Evolutionary conservation across 2,329 filamentous ascomycete genomes (phyloP).

Genomic region (Zymoseptoria crescenta): DNA sequence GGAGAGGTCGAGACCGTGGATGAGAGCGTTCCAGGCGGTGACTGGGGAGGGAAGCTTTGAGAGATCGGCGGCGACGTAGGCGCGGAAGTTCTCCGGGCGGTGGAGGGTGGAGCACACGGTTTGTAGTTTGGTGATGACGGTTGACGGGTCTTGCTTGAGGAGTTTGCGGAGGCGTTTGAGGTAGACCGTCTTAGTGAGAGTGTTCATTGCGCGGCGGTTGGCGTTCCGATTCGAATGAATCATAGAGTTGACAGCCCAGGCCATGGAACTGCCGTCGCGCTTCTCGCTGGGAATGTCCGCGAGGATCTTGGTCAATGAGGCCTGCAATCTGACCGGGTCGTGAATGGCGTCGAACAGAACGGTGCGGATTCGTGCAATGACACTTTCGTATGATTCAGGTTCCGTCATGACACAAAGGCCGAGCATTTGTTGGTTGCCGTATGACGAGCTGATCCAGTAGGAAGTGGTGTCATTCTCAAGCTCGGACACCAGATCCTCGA

Average conservation of each 20-base stretch:
- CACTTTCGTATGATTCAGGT: conserved; percentile 73
- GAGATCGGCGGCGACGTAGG: conserved; percentile 76
- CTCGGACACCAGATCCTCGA: conserved; percentile 86
- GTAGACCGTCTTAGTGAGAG: conserved; percentile 79
- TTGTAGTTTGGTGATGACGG: conserved; percentile 70
- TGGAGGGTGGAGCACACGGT: conserved; percentile 68
- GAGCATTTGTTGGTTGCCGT: conserved; percentile 72
- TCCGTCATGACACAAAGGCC: conserved; percentile 79
- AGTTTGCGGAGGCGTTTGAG: conserved; percentile 77
- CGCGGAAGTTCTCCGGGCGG: conserved; percentile 74
- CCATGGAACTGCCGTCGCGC: conserved; percentile 67
- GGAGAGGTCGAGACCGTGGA: conserved; percentile 41
- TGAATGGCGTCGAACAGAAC: conserved; percentile 87
- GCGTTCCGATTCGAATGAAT: conserved; percentile 73
- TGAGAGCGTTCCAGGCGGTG: conserved; percentile 64
- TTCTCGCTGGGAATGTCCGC: conserved; percentile 90
- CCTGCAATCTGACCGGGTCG: conserved; percentile 58
- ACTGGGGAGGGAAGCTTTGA: conserved; percentile 67
- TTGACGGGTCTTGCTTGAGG: conserved; percentile 56
- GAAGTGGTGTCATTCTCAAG: conserved; percentile 86
- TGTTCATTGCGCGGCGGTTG: conserved; percentile 67
- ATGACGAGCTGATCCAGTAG: conserved; percentile 65
- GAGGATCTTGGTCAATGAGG: conserved; percentile 68
- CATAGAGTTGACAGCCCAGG: conserved; percentile 58
- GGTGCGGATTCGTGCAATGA: conserved; percentile 75